A percentile compares a stretch with the other conserved stretches of the same genome.
These are phyloP conservation scores for Phlyctochytrium arcticum DNA, from an alignment of 192 early-diverging fungal genomes.

Conservation along the genomic window DNA sequence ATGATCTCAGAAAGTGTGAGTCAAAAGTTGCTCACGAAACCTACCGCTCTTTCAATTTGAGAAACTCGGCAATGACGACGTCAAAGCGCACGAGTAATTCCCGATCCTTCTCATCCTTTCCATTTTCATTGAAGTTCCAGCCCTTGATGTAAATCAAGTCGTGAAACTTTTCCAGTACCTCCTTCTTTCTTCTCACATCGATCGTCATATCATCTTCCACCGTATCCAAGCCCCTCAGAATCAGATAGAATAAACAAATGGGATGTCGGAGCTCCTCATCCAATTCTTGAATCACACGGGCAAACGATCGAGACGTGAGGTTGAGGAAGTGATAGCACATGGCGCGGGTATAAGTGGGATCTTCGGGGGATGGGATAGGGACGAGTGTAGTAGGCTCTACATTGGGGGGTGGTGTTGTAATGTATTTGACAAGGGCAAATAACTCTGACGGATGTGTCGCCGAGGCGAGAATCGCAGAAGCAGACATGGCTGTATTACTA, in stretches of 20 bases:
- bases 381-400: neutral
- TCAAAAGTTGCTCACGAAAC: neutral
- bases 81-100: constrained; percentile 85
- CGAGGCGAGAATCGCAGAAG: constrained; percentile 21
- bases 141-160: constrained; percentile 68
- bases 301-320: constrained; percentile 93
- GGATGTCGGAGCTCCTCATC: constrained; percentile 46
- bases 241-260: constrained; percentile 94
- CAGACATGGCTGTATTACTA: constrained; percentile 24
- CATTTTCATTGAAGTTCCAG: constrained; percentile 60
- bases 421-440: constrained; percentile 62
- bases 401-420: neutral
- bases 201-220: constrained; percentile 99
- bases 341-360: constrained; percentile 48
- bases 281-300: constrained; percentile 82
- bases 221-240: constrained; percentile 94
- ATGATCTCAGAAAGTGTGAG: neutral
- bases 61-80: constrained; percentile 84
- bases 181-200: constrained; percentile 66
- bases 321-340: constrained; percentile 88
- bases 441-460: constrained; percentile 79
- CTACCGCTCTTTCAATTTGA: constrained; percentile 59
- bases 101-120: constrained; percentile 92
- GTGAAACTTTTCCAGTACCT: constrained; percentile 77
- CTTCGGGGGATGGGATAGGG: constrained; percentile 30